A percentile compares a stretch with the other conserved stretches of the same genome.
Evolutionary conservation across 2,329 filamentous ascomycete genomes (phyloP).

Genomic region (Fusarium heterosporum): DNA sequence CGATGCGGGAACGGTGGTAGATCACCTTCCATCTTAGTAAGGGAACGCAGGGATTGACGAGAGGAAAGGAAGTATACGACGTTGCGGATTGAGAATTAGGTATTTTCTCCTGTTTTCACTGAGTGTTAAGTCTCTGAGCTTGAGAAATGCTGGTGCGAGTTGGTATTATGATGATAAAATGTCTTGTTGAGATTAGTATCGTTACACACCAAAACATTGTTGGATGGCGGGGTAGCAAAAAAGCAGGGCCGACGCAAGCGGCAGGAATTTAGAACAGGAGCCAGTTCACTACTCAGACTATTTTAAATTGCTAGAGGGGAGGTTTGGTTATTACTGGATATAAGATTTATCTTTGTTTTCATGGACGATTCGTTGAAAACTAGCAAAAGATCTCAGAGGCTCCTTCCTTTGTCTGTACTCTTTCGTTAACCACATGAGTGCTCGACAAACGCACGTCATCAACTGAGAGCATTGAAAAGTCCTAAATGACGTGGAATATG

Average conservation of each 20-base stretch:
- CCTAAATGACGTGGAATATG: neutral
- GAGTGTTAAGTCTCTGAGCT: too few species aligned
- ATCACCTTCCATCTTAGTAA: conserved; percentile 43
- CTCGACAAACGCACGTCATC: conserved; percentile 26
- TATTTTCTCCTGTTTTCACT: too few species aligned
- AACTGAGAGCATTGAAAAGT: neutral
- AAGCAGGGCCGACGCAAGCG: conserved; percentile 9
- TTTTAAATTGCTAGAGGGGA: too few species aligned
- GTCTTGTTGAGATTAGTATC: conserved; percentile 16
- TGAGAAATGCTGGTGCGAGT: neutral
- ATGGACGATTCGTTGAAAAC: too few species aligned
- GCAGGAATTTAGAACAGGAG: neutral
- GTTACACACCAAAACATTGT: neutral
- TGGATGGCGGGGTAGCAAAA: conserved; percentile 25
- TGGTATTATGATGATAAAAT: neutral
- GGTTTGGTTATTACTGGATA: too few species aligned
- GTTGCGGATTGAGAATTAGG: too few species aligned
- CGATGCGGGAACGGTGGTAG: conserved; percentile 30
- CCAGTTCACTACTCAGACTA: too few species aligned
- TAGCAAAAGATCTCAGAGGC: too few species aligned
- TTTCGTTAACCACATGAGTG: neutral
- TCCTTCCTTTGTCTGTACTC: neutral
- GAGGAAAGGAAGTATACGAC: neutral
- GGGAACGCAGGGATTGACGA: neutral
- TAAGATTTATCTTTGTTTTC: too few species aligned